phyloP scores from a whole-genome alignment of 1,284 basidiomycete species.

The Ganoderma sinense region DNA sequence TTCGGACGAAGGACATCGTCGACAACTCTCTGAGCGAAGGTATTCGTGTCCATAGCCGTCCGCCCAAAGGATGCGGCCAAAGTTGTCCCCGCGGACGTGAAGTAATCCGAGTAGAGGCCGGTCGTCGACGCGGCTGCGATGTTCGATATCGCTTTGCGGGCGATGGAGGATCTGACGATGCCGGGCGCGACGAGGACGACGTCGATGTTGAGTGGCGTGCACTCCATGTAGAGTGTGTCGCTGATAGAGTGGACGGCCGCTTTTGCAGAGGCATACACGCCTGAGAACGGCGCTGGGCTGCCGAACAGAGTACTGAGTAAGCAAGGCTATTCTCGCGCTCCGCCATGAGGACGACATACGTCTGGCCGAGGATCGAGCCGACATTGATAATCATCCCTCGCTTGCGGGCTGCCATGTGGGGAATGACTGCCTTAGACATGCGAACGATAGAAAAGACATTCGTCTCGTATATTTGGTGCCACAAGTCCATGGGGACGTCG shows the following conservation, averaged over 20 bases:
- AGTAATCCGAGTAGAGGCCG: conserved; percentile 22
- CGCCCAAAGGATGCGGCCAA: neutral
- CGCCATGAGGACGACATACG: conserved; percentile 46
- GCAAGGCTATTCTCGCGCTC: neutral
- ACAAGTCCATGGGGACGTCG: conserved; percentile 63
- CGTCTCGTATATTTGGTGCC: conserved; percentile 62
- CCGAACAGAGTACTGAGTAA: neutral
- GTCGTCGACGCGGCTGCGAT: conserved; percentile 47
- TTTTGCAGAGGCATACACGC: conserved; percentile 73
- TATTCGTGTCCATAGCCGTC: conserved; percentile 35
- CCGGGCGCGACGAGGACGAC: conserved; percentile 70
- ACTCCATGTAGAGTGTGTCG: conserved; percentile 75
- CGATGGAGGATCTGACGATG: conserved; percentile 47
- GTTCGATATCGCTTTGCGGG: conserved; percentile 36
- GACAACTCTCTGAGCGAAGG: conserved; percentile 60
- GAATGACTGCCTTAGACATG: conserved; percentile 67
- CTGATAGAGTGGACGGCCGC: conserved; percentile 67
- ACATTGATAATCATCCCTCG: conserved; percentile 77
- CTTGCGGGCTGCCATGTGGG: conserved; percentile 69
- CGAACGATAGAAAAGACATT: conserved; percentile 72
- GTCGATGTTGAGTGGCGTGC: conserved; percentile 62
- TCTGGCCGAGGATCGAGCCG: conserved; percentile 72
- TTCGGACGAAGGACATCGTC: conserved; percentile 43
- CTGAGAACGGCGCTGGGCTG: conserved; percentile 76
- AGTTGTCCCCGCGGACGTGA: neutral